Evolutionary conservation across 2,329 filamentous ascomycete genomes (phyloP).

Genomic region (Fusarium coffeatum): DNA sequence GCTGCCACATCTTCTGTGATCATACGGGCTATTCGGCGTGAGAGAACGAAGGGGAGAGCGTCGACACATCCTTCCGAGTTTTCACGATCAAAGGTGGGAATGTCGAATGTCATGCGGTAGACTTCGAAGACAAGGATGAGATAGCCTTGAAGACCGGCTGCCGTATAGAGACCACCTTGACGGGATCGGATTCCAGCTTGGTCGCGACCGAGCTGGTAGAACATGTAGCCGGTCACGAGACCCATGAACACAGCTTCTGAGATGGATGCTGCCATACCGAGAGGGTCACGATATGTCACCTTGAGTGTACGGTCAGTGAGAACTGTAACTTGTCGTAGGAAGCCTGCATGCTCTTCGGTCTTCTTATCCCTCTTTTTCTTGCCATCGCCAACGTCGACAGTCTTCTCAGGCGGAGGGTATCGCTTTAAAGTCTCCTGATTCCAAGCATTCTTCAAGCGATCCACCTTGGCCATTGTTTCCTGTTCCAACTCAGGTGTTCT

Average conservation of each 20-base stretch:
- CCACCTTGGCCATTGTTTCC: slow-evolving; percentile 68
- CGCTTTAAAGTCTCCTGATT: slow-evolving; percentile 50
- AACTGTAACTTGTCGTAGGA: slow-evolving; percentile 72
- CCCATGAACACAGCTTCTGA: slow-evolving; percentile 78
- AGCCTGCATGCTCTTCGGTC: slow-evolving; percentile 62
- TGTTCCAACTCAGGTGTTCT: slow-evolving; percentile 74
- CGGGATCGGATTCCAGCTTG: slow-evolving; percentile 79
- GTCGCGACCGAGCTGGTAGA: slow-evolving; percentile 72
- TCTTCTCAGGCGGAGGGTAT: slow-evolving; percentile 40
- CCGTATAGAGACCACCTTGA: slow-evolving; percentile 78
- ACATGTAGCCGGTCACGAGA: slow-evolving; percentile 78
- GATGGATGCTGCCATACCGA: slow-evolving; percentile 78
- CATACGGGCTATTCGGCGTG: slow-evolving; percentile 74
- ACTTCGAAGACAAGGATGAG: slow-evolving; percentile 81
- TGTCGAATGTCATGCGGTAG: slow-evolving; percentile 79
- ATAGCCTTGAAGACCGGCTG: slow-evolving; percentile 79
- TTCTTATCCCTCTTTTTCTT: slow-evolving; percentile 33
- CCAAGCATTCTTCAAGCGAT: slow-evolving; percentile 72
- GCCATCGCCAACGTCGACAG: slow-evolving; percentile 2
- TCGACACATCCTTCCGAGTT: slow-evolving; percentile 78
- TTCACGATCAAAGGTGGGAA: slow-evolving; percentile 81
- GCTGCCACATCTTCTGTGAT: slow-evolving; percentile 79
- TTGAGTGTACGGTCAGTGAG: slow-evolving; percentile 76
- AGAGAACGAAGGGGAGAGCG: slow-evolving; percentile 76
- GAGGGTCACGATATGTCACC: slow-evolving; percentile 79